Evolutionary conservation across 169 alveolate genomes (phyloP), one percentile per base, ranked within the genome.

Genomic region (Cryptosporidium sp.): DNA sequence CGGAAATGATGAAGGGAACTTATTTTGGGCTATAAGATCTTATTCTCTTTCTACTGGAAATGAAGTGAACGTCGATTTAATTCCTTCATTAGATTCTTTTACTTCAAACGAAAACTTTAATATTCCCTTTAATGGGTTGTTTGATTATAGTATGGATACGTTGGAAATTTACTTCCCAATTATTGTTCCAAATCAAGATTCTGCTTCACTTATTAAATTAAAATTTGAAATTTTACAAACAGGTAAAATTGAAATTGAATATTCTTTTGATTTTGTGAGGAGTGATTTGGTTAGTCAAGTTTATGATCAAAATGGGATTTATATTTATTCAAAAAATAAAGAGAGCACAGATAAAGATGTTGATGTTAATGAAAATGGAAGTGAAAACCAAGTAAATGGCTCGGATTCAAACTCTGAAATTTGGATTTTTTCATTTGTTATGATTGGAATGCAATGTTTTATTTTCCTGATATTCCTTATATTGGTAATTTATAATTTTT

Each of bases 11-110:
- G 50, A 62, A 23, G 89, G 89, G 18, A 59, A 65, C 21, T 41
- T 80, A 26, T 80, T 80, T 48, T 80, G 89, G 89, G 68, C 39
- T 6, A 43, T 80, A 26, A 80, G 31, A 18, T 80, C 75, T 16
- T 59, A 65, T 37, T 62, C 80, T 21, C 62, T 50, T 61, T 59
- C 80, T 18, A 80, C 35, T 18, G 80, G 86, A 23, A 55, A 52
- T 21, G 89, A 80, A 39, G 21, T 58, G 2, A 45, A 31, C n/a
- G 48, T 80, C 62, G 67, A 80, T 12, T 67, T 80, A 29, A 35
- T 80, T 0, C 75, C 71, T 41, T 80, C 89, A 62, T 21, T 80
- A 3, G 68, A 35, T 9, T 8, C 23, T 2, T 80, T 21, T 21
- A 9, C 18, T 43, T 26, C 35, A 31, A 50, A 21, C 12, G 55